These are phyloP conservation scores for Talaromyces stipitatus DNA, from an alignment of 495 filamentous ascomycete genomes.

Conservation along the genomic window DNA sequence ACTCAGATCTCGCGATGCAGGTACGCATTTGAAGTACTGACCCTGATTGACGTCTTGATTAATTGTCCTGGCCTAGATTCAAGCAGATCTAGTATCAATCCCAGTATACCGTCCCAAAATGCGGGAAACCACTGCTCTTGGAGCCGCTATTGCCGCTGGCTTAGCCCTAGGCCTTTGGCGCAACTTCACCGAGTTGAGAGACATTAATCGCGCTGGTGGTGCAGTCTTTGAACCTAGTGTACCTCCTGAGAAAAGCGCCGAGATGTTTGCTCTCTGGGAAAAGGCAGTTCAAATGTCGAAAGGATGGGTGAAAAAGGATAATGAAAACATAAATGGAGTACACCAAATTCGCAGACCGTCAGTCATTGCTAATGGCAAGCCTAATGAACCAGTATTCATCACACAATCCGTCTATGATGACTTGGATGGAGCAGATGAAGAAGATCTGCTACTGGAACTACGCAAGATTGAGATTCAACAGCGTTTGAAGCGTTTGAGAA, in stretches of 20 bases:
- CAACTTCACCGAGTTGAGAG: slow-evolving; percentile 67
- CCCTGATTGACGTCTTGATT: background rate
- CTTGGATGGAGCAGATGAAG: slow-evolving; percentile 32
- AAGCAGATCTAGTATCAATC: slow-evolving; percentile 37
- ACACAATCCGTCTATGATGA: slow-evolving; percentile 17
- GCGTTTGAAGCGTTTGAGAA: slow-evolving; percentile 21
- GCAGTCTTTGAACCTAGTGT: slow-evolving; percentile 66
- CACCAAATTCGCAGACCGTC: slow-evolving; percentile 1
- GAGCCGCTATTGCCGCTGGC: slow-evolving; percentile 91
- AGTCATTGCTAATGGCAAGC: background rate
- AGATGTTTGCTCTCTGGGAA: slow-evolving; percentile 70
- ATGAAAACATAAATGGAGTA: background rate
- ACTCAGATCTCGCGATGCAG: slow-evolving; percentile 92
- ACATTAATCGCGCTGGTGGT: slow-evolving; percentile 67
- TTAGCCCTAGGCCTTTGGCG: slow-evolving; percentile 80
- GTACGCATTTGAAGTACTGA: slow-evolving; percentile 16
- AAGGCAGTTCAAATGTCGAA: slow-evolving; percentile 79
- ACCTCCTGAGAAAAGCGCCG: slow-evolving; percentile 48
- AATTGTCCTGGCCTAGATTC: slow-evolving; percentile 18
- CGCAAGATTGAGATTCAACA: slow-evolving; percentile 35
- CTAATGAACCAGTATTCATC: background rate
- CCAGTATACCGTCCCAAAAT: slow-evolving; percentile 49
- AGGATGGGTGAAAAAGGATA: slow-evolving; percentile 52
- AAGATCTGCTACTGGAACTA: slow-evolving; percentile 32
- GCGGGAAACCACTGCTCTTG: slow-evolving; percentile 90